Percentiles rank a stretch among this genome's conserved stretches.
phyloP scores from a whole-genome alignment of 2,329 filamentous ascomycete genomes.

The Trichoderma atroviride region DNA sequence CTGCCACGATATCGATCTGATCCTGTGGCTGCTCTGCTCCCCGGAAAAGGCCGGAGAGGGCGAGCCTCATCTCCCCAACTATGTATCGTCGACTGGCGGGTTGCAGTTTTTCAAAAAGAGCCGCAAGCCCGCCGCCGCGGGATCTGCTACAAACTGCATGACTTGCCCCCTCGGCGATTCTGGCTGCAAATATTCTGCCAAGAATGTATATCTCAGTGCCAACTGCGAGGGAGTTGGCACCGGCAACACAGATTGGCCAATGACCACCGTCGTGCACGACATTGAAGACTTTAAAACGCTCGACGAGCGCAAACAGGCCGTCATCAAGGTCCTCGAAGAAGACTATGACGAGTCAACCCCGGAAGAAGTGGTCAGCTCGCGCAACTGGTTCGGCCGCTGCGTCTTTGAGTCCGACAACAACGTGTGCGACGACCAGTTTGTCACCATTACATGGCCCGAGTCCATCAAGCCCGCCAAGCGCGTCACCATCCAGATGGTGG shows the following conservation, averaged over 20 bases:
- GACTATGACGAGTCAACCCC: slow-evolving; percentile 57
- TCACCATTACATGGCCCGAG: slow-evolving; percentile 86
- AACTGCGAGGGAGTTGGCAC: slow-evolving; percentile 61
- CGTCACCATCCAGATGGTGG: slow-evolving; percentile 91
- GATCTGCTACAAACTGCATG: slow-evolving; percentile 81
- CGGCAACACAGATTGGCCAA: slow-evolving; percentile 76
- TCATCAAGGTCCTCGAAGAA: slow-evolving; percentile 50
- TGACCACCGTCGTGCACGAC: slow-evolving; percentile 87
- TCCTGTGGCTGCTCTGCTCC: slow-evolving; percentile 87
- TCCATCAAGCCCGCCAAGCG: slow-evolving; percentile 70
- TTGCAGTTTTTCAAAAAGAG: slow-evolving; percentile 76
- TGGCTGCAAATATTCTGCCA: slow-evolving; percentile 82
- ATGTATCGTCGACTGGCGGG: slow-evolving; percentile 74
- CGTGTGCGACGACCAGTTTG: slow-evolving; percentile 89
- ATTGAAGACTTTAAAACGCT: slow-evolving; percentile 73
- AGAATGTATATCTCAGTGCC: slow-evolving; percentile 75
- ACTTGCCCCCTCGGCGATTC: slow-evolving; percentile 68
- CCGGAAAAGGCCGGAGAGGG: slow-evolving; percentile 53
- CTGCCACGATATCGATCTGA: slow-evolving; percentile 92
- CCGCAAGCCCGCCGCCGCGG: slow-evolving; percentile 76
- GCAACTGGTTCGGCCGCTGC: slow-evolving; percentile 89
- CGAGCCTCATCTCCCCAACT: slow-evolving; percentile 71
- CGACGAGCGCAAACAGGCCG: slow-evolving; percentile 43
- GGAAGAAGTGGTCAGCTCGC: slow-evolving; percentile 49
- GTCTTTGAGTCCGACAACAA: slow-evolving; percentile 93